Base-by-base conservation (phyloP, 2,329 filamentous ascomycete genomes). In the Trichophyton mentagrophytes region DNA sequence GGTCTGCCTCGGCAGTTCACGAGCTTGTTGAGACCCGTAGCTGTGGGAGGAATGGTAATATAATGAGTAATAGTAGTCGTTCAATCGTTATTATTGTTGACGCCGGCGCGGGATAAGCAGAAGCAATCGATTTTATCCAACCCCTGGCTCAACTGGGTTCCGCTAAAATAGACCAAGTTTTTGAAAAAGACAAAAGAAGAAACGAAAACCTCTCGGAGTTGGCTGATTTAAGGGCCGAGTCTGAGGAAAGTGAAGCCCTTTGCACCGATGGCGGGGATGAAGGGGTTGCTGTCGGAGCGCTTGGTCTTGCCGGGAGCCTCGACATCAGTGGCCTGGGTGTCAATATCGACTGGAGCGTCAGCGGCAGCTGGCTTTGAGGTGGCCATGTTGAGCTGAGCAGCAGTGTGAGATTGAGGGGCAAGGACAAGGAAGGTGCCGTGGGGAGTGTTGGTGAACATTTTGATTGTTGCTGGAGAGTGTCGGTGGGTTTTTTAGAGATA, bases 371-470 rank as follows among this genome's bases (percentile, higher is more conserved):
- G 11, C 36, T 62, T 36, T 4, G 55, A 25, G 9, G 61, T 22
- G 40, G 25, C 44, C 11, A 61, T 49, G 11, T 51, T 51, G 8
- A 63, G 58, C 27, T 61, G 58, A 11, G 63, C 57, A 9, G 57
- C 46, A 20, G 60, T 61, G 27, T 61, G 60, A 17, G 62, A 55
- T 49, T 66, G 64, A 30, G 64, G 64, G 17, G 63, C 58, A 61
- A 66, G 63, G 57, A 66, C 62, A 51, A 66, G 64, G 55, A 61
- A 66, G 55, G 64, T 65, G 63, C 60, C 61, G 55, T 56, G 64
- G 56, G 60, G 57, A 17, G 64, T 64, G 58, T 64, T 46, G 61
- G 59, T 61, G 60, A 64, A 64, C 64, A 66, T 66, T 44, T 33
- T 63, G 60, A 61, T 17, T 11, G 46, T 13, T 51, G 25, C 5